Base-by-base conservation (phyloP, 306 rosid genomes). In the Cicer pinnatifidum region DNA sequence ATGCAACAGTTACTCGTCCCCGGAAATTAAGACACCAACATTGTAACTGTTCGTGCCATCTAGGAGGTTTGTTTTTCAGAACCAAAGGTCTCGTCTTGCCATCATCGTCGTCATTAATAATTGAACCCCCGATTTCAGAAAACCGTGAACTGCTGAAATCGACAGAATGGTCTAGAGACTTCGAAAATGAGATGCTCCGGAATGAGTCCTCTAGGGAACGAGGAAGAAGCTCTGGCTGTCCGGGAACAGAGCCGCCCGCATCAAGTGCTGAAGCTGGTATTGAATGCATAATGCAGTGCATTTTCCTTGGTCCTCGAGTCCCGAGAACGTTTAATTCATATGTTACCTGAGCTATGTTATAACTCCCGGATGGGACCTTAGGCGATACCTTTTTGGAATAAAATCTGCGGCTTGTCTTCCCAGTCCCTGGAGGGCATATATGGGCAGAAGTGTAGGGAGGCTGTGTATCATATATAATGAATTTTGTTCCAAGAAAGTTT, bases 11-110 rank as follows among this genome's bases (percentile, higher is more conserved):
- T 43, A 91, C 97, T 37, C 97, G 85, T 8, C 97, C 97, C 0
- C 92, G 89, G 82, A 91, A 91, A 70, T 91, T 89, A 39, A 91
- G 92, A 77, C 97, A 91, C 97, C 97, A 91, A 60, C 96, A 91
- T 71, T 91, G 97, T 53, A 91, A 71, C 13, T 89, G 96, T 67
- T 89, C 96, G 1, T 91, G 97, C 97, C 97, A 91, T 75, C 97
- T 80, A 1, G 97, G 98, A 11, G 97, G 87, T 83, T 94, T 94
- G 85, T 94, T 94, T 78, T 89, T 86, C 81, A 94, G 91, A 68
- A 87, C 75, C 76, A 94, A 80, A 13, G 96, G 94, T 71, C 90
- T 86, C 39, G 44, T 65, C 83, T 90, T 84, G 71, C 71, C 85
- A 11, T 84, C 84, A 33, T 78, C 88, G 5, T 86, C 90, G 9